Evolutionary conservation across 2,329 filamentous ascomycete species (phyloP).

Genomic region (Mollisia scopiformis): DNA sequence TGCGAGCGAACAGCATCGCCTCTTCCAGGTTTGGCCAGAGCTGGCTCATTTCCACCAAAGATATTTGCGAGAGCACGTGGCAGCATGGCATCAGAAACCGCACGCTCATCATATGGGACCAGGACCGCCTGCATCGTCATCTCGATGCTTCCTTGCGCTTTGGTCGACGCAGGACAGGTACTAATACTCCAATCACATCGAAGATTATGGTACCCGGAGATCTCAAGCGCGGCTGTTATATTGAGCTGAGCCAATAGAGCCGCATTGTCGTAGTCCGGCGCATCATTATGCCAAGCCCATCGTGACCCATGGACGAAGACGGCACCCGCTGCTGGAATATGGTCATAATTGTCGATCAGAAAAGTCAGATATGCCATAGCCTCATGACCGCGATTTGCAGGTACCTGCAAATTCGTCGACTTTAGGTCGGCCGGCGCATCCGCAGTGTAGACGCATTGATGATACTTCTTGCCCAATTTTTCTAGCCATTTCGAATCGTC

Average conservation of each 20-base stretch:
- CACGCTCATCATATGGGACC: conserved; percentile 46
- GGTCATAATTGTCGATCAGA: conserved; percentile 48
- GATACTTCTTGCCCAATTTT: conserved; percentile 41
- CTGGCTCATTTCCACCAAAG: conserved; percentile 42
- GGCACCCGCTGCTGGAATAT: conserved; percentile 41
- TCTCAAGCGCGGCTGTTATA: conserved; percentile 41
- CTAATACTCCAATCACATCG: conserved; percentile 52
- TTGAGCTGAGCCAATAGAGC: conserved; percentile 43
- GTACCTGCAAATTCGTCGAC: conserved; percentile 43
- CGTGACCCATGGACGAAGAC: conserved; percentile 48
- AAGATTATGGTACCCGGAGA: conserved; percentile 49
- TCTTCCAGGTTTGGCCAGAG: conserved; percentile 39
- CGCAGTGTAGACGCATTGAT: conserved; percentile 48
- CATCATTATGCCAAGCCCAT: conserved; percentile 49
- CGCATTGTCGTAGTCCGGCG: conserved; percentile 47
- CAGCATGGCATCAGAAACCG: conserved; percentile 42
- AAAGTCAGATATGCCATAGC: conserved; percentile 51
- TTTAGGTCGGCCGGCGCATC: conserved; percentile 37
- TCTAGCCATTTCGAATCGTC: conserved; percentile 48
- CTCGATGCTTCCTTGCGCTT: conserved; percentile 46
- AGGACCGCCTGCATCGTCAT: conserved; percentile 41
- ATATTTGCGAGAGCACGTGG: conserved; percentile 39
- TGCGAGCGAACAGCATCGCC: conserved; percentile 42
- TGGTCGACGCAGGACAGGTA: conserved; percentile 39
- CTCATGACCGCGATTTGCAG: conserved; percentile 49